A percentile compares a stretch with the other conserved stretches of the same genome.
These are phyloP conservation scores for Amanita rubescens DNA, from an alignment of 768 basidiomycete species.

Conservation along the genomic window DNA sequence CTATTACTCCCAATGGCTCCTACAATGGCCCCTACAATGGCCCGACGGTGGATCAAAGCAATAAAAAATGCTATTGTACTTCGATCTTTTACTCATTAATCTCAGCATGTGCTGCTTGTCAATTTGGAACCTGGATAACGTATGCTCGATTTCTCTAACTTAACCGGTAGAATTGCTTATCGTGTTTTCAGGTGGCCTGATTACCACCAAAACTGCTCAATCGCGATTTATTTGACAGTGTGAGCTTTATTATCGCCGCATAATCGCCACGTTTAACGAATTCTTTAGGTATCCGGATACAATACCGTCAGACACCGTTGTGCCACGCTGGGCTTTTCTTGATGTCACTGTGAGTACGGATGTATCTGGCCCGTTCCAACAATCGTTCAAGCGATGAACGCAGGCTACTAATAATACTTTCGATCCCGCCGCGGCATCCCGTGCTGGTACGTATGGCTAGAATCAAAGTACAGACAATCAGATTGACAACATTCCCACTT, in stretches of 20 bases:
- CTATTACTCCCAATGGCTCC: conserved; percentile 25
- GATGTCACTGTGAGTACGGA: conserved; percentile 36
- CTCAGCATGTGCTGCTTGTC: conserved; percentile 55
- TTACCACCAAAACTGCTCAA: conserved; percentile 30
- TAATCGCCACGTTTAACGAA: neutral
- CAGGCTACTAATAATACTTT: neutral
- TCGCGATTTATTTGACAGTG: conserved; percentile 23
- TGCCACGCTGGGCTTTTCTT: conserved; percentile 55
- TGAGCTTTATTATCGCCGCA: conserved; percentile 10
- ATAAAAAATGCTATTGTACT: conserved; percentile 46
- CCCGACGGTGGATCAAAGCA: conserved; percentile 25
- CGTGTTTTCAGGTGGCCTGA: conserved; percentile 23
- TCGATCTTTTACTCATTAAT: conserved; percentile 50
- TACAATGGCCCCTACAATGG: conserved; percentile 42
- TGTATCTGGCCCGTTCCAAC: neutral
- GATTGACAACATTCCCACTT: too few relatives aligned
- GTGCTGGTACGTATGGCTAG: neutral
- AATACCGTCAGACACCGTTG: conserved; percentile 33
- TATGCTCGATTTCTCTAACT: neutral
- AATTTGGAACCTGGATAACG: conserved; percentile 29
- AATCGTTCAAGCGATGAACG: neutral
- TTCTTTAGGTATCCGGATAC: conserved; percentile 41
- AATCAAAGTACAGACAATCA: too few relatives aligned
- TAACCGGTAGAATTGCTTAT: too few relatives aligned
- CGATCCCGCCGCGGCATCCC: neutral